Conservation (phyloP, 805 yeast genomes). For the Crinitomyces ghanaensis region DNA sequence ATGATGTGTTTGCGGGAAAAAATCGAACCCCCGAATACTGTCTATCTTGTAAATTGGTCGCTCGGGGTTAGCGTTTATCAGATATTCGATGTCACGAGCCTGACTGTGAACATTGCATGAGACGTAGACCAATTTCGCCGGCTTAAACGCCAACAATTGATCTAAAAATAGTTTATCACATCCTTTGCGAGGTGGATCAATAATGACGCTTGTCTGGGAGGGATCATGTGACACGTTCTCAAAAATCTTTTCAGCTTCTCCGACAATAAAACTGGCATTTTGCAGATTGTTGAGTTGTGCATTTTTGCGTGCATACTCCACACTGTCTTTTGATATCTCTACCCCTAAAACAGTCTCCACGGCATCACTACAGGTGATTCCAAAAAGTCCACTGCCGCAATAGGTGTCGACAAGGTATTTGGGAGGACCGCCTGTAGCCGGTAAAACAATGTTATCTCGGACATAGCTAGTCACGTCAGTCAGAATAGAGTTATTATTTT, state of each 20-base stretch:
- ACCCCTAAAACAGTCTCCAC: slow-evolving; percentile 88
- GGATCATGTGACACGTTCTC: slow-evolving; percentile 52
- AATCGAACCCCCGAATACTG: slow-evolving; percentile 87
- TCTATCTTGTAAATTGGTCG: slow-evolving; percentile 53
- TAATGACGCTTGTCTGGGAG: slow-evolving; percentile 71
- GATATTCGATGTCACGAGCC: slow-evolving; percentile 85
- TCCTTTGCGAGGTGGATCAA: slow-evolving; percentile 97
- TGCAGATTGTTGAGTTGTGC: slow-evolving; percentile 63
- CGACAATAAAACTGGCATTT: slow-evolving; percentile 77
- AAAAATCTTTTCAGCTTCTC: slow-evolving; percentile 87
- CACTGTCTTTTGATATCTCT: slow-evolving; percentile 85
- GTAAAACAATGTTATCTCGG: slow-evolving; percentile 48
- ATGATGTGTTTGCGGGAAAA: slow-evolving; percentile 91
- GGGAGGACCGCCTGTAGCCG: slow-evolving; percentile 30
- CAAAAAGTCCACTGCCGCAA: slow-evolving; percentile 92
- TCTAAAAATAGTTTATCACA: slow-evolving; percentile 81
- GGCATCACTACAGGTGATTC: slow-evolving; percentile 70
- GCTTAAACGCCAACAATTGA: slow-evolving; percentile 73
- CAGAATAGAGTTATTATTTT: slow-evolving; percentile 83
- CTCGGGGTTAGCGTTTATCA: slow-evolving; percentile 47
- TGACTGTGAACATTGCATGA: slow-evolving; percentile 97
- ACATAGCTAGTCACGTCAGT: slow-evolving; percentile 79
- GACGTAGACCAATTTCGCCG: slow-evolving; percentile 83
- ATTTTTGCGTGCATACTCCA: slow-evolving; percentile 73
- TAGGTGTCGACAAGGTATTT: slow-evolving; percentile 83